These are phyloP conservation scores for Castanopsis chinensis DNA, from an alignment of 306 rosid genomes.

Conservation along the genomic window DNA sequence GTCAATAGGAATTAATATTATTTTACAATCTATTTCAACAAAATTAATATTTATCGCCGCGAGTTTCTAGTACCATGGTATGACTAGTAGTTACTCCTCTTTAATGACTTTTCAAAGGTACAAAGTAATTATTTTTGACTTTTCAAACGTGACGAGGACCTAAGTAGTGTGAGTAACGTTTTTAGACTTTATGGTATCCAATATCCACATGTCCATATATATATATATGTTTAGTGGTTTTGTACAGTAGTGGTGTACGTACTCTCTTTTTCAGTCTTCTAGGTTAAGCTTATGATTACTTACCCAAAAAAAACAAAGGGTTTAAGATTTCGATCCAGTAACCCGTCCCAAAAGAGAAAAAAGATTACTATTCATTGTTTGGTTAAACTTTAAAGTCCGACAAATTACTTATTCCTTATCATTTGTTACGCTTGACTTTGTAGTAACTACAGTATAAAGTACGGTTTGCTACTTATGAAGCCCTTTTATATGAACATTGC, in stretches of 20 bases:
- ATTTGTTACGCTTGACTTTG: conserved; percentile 18
- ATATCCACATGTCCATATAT: background rate
- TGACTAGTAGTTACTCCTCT: background rate
- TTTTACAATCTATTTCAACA: too few species aligned
- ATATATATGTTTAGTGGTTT: background rate
- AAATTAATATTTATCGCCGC: background rate
- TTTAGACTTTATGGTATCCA: too few species aligned
- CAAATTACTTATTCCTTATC: background rate
- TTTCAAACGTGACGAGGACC: conserved; percentile 27
- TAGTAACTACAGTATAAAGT: conserved; percentile 24
- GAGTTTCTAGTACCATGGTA: background rate
- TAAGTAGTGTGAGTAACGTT: too few species aligned
- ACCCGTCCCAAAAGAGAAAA: too few species aligned
- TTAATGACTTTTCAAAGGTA: conserved; percentile 4
- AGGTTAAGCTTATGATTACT: background rate
- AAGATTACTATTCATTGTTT: background rate
- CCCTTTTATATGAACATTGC: conserved; percentile 7
- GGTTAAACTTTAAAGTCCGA: background rate
- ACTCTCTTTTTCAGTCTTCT: background rate
- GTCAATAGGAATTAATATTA: background rate
- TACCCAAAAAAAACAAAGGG: too few species aligned
- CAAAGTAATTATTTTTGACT: conserved; percentile 49
- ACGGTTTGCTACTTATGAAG: background rate
- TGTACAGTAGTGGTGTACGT: background rate
- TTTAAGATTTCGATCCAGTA: too few species aligned